Evolutionary conservation across 305 asterid genomes (phyloP), one percentile per base, ranked within the genome.

Genomic region (Petunia hybrid): DNA sequence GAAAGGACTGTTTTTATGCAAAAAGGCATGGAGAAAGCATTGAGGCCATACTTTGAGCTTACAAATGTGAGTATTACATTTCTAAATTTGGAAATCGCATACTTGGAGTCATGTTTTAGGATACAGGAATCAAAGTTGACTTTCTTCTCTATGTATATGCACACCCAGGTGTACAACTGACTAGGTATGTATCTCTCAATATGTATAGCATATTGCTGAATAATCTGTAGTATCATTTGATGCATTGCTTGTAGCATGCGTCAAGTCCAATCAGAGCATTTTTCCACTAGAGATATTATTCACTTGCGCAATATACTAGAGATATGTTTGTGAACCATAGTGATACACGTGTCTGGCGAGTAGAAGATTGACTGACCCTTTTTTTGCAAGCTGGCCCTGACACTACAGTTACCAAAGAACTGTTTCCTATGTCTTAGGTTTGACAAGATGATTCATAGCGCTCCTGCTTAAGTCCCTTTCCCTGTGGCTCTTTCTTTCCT

Each of bases 1-100:
- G 98, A 96, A 85, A 89, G 98, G 86, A 94, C 98, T 60, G 95
- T 94, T 81, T 96, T 94, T 81, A 89, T 96, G 99, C 98, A 96
- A 90, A 94, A 95, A 86, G 98, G 97, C 69, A 96, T 96, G 99
- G 98, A 89, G 83, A 94, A 90, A 81, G 91, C 98, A 38, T 87
- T 94, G 85, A 88, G 98, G 83, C 99, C 99, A 46, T 95, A 95
- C 91, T 95, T 94, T 78, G 99, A 94, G 89, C 98, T 95, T 80
- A 94, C 99, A 56, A 95, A 95, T 89, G 99, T 95, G 85, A 85
- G 99, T 86, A 65, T 10, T 63, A 43, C 35, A 22, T 74, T 74
- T 13, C 57, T 73, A 40, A 69, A 63, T 10, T 59, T 75, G 1
- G 14, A 2, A 74, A 71, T 3, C 36, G 14, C 1, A 3, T 74